Evolutionary conservation across 305 asterid genomes (phyloP), one percentile per base, ranked within the genome.

Genomic region (Solanum aculeatissimum): DNA sequence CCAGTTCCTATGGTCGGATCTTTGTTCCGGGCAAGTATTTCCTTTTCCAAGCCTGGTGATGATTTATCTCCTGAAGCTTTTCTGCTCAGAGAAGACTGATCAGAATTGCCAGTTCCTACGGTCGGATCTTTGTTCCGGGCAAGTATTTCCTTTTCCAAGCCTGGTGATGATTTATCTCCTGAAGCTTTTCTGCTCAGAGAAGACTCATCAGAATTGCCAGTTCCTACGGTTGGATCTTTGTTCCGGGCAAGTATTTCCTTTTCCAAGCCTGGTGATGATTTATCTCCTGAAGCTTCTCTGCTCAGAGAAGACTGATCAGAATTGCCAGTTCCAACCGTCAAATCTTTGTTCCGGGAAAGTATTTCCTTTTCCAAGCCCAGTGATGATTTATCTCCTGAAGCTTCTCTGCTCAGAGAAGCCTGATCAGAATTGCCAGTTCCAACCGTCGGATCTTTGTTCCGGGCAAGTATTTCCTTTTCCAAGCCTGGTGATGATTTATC

Each of bases 311-410:
- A 60, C 60, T 45, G 81, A 47, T 47, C 60, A 75, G 62, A 47
- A 27, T 75, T 47, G 25, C 81, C 81, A 25, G 81, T 23, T 75
- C 62, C 57, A 43, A 43, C 80, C 3, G 80, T 43, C 29, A 4
- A n/a, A n/a, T n/a, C n/a, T n/a, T n/a, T n/a, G n/a, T n/a, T n/a
- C n/a, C n/a, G n/a, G n/a, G n/a, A n/a, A n/a, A n/a, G n/a, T n/a
- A n/a, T n/a, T n/a, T n/a, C n/a, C n/a, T n/a, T n/a, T n/a, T n/a
- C n/a, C n/a, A n/a, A n/a, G n/a, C n/a, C n/a, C n/a, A n/a, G n/a
- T n/a, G n/a, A n/a, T n/a, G n/a, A n/a, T n/a, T n/a, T n/a, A 78
- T 80, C 90, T 40, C 82, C 90, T n/a, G 90, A 78, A 51, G 83
- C 62, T 47, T 49, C 40, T 49, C 23, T 47, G 81, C 55, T 75